Conservation (phyloP, 345 rosid species). For the Conringia planisiliqua region DNA sequence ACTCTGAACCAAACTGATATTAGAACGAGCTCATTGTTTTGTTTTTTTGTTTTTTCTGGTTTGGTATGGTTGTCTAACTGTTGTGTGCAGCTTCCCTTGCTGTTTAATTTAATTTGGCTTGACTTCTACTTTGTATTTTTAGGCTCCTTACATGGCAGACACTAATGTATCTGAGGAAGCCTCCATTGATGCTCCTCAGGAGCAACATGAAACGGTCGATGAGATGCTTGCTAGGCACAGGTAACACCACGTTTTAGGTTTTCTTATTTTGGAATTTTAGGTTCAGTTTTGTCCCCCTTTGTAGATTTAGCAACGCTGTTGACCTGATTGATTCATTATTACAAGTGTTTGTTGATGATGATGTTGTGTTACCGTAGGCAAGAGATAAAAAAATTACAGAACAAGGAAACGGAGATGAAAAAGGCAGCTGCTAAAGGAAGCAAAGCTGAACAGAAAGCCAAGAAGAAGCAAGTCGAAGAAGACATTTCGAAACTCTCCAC, state of each 20-base stretch:
- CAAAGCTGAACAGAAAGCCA: constrained; percentile 95
- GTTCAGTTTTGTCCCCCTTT: background rate
- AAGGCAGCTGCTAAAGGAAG: constrained; percentile 92
- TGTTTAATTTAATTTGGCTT: background rate
- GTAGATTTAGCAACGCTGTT: background rate
- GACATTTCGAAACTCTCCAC: constrained; percentile 65
- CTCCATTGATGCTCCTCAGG: constrained; percentile 24
- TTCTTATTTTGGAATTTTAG: background rate
- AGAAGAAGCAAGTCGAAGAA: constrained; percentile 95
- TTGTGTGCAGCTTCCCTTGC: background rate
- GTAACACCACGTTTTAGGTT: background rate
- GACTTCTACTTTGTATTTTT: background rate
- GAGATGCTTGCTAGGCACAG: constrained; percentile 40
- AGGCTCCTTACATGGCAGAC: constrained; percentile 42
- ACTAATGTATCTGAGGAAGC: constrained; percentile 26
- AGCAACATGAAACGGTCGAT: constrained; percentile 27
- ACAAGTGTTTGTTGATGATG: background rate
- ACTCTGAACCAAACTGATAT: background rate
- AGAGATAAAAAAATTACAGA: constrained; percentile 72
- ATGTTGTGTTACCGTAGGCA: constrained; percentile 37
- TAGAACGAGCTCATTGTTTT: background rate
- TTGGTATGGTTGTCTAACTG: background rate
- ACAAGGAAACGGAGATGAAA: constrained; percentile 78
- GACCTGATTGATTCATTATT: background rate
- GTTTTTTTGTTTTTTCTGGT: background rate